Base-by-base conservation (phyloP, 2,329 filamentous ascomycete species). In the Pestalotiopsis sp. region DNA sequence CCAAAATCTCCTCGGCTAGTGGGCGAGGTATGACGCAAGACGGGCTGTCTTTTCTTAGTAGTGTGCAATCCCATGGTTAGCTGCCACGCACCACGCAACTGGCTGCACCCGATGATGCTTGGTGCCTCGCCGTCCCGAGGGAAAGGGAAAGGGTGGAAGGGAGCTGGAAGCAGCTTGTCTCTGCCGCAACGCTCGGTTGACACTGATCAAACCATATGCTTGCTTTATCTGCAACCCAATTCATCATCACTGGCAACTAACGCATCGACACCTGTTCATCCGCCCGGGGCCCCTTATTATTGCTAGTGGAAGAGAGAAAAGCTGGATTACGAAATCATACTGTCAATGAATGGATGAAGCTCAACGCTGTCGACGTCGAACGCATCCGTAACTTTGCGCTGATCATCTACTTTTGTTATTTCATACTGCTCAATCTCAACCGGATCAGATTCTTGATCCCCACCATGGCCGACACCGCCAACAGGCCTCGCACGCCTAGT, bases 391-490 rank as follows among this genome's bases (percentile, higher is more conserved):
- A 75, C 66, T 64, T 71, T 57, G 69, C 71, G 67, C 70, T 78
- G 39, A 72, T 67, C 36, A 14, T 75, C 45, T 76, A 72, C 69
- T 57, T 76, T 59, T 68, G 62, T 59, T 39, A 75, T 64, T 76
- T 76, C 64, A 6, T 77, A 58, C 68, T 72, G 39, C 60, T 74
- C 11, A 71, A 71, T 67, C 69, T 71, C 17, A 69, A 71, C 66
- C 73, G 71, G 20, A 70, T 76, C 45, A 70, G 69, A 17, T 68
- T 65, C 49, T 58, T 72, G 62, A 61, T 68, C 38, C 57, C 69
- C 65, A 68, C 58, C 60, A 76, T 78, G 74, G 74, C 76, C 49
- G 75, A 77, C 69, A 72, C 73, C 45, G 55, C 74, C 57, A 36
- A 36, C 31, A 64, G 70, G 58, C 74, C 76, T 14, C 74, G 74